Percentiles rank a stretch among this genome's conserved stretches.
Conservation (phyloP, 202 grass and related monocot species). For the Zizania palustris region DNA sequence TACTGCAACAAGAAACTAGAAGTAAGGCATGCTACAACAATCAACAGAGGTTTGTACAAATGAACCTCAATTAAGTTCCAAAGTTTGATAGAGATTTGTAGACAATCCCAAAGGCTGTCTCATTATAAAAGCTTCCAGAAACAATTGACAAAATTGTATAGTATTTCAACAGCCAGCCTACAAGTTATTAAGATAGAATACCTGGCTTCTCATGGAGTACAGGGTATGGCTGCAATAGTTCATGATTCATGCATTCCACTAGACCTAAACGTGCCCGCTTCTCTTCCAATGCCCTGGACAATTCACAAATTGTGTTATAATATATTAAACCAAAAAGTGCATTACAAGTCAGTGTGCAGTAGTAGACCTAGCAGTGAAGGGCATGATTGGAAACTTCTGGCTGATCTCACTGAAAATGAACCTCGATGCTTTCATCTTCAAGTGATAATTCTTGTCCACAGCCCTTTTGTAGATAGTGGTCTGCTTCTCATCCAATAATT, state of each 20-base stretch:
- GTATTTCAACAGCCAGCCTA: not conserved
- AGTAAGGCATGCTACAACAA: not conserved
- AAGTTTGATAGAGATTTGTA: not conserved
- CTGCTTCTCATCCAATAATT: slow-evolving; percentile 94
- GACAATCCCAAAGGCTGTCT: not conserved
- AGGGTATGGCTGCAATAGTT: slow-evolving; percentile 95
- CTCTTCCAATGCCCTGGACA: slow-evolving; percentile 88
- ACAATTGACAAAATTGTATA: not conserved
- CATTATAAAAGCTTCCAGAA: not conserved
- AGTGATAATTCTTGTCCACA: slow-evolving; percentile 95
- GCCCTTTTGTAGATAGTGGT: slow-evolving; percentile 99
- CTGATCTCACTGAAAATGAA: slow-evolving; percentile 99
- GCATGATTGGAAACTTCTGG: slow-evolving; percentile 99
- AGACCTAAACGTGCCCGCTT: slow-evolving; percentile 88
- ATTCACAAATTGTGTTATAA: not conserved
- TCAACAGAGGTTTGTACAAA: not conserved
- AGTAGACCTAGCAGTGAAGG: slow-evolving; percentile 84
- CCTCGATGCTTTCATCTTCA: slow-evolving; percentile 97
- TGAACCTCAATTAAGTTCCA: not conserved
- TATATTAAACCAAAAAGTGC: not conserved
- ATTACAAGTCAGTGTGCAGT: not conserved
- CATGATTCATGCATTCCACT: slow-evolving; percentile 98
- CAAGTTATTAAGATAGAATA: slow-evolving; percentile 17
- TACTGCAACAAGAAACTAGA: not conserved
- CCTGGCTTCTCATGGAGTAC: slow-evolving; percentile 98